phyloP scores from a whole-genome alignment of 2,329 filamentous ascomycete species.

The Pyricularia grisea region DNA sequence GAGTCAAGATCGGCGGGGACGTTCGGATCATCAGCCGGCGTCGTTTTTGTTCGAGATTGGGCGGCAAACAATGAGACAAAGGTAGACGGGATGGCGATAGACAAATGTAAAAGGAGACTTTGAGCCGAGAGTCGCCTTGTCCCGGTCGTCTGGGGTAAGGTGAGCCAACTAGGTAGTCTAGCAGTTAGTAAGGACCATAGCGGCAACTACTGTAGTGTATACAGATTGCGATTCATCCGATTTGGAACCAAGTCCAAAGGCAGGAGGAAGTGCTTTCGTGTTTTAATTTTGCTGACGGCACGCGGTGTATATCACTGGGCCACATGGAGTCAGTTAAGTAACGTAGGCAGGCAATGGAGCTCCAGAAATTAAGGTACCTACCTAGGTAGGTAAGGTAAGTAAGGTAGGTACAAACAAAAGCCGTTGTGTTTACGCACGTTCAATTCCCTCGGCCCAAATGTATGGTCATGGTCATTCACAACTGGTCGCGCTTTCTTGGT shows the following conservation, averaged over 20 bases:
- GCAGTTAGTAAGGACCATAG: neutral
- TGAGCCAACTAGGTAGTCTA: neutral
- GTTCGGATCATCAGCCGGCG: neutral
- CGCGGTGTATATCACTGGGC: neutral
- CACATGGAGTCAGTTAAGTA: neutral
- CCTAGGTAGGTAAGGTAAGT: too few species aligned
- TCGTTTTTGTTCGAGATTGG: neutral
- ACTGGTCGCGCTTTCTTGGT: neutral
- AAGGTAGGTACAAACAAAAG: neutral
- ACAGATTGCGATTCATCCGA: neutral
- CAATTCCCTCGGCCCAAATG: neutral
- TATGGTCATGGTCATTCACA: neutral
- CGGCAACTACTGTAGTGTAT: neutral
- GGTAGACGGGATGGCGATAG: neutral
- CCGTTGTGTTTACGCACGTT: neutral
- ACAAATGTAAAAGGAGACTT: neutral
- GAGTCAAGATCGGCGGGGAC: neutral
- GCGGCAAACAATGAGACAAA: neutral
- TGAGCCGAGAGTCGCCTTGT: conserved; percentile 1
- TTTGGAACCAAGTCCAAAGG: neutral
- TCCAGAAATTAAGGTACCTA: neutral
- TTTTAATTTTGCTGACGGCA: neutral
- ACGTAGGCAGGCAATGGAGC: neutral
- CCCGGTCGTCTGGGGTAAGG: neutral
- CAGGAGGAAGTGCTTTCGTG: neutral